A percentile compares a stretch with the other conserved stretches of the same genome.
phyloP scores from a whole-genome alignment of 176 grass and related monocot species.

The Lolium multiflorum region DNA sequence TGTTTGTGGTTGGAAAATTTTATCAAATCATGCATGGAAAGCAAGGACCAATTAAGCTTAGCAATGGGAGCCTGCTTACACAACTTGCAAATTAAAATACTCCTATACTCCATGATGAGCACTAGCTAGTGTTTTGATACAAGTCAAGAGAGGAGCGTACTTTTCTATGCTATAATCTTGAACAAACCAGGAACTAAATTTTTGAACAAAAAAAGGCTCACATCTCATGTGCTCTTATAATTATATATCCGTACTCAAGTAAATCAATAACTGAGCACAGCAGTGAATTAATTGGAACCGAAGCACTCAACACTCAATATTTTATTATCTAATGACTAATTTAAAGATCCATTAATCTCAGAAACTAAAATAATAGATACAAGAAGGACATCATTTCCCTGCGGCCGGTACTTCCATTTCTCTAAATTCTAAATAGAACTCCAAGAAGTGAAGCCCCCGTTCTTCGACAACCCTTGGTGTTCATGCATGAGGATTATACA shows the following conservation, averaged over 20 bases:
- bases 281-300: background rate
- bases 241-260: background rate
- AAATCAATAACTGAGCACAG: background rate
- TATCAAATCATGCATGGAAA: constrained; percentile 7
- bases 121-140: background rate
- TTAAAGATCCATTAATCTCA: background rate
- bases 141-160: background rate
- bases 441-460: background rate
- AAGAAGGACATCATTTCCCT: constrained; percentile 31
- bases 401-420: background rate
- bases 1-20: constrained; percentile 42
- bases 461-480: constrained; percentile 4
- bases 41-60: constrained; percentile 7
- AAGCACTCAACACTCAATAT: constrained; percentile 1
- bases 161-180: background rate
- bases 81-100: constrained; percentile 18
- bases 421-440: background rate
- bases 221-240: background rate
- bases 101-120: background rate
- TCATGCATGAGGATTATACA: constrained; percentile 1
- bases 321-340: constrained; percentile 16
- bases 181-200: background rate
- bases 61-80: constrained; percentile 39
- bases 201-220: constrained; percentile 14
- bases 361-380: constrained; percentile 36